Percentiles rank a stretch among this genome's conserved stretches.
phyloP scores from a whole-genome alignment of 306 rosid genomes.

The Gleditsia sinensis region DNA sequence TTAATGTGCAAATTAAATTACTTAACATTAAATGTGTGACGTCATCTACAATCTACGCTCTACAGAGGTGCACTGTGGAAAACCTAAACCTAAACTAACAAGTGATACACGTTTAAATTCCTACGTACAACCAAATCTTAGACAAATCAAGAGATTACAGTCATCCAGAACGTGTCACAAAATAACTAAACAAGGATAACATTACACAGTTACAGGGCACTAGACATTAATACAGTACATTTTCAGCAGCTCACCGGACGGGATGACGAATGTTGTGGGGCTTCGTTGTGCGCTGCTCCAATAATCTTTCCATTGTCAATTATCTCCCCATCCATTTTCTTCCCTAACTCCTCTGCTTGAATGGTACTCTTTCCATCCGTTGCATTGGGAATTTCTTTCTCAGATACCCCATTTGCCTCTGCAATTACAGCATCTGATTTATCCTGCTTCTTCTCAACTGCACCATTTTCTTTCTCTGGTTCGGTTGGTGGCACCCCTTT shows the following conservation, averaged over 20 bases:
- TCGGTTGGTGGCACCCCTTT: slow-evolving; percentile 31
- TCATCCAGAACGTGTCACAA: slow-evolving; percentile 36
- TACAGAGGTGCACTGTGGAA: slow-evolving; percentile 26
- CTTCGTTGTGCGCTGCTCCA: slow-evolving; percentile 32
- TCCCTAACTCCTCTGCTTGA: slow-evolving; percentile 31
- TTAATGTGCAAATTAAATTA: slow-evolving; percentile 3
- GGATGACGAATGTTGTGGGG: slow-evolving; percentile 25
- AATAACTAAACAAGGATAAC: slow-evolving; percentile 8
- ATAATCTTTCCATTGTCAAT: slow-evolving; percentile 49
- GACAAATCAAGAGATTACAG: slow-evolving; percentile 36
- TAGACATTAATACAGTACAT: slow-evolving; percentile 25
- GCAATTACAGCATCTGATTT: slow-evolving; percentile 22
- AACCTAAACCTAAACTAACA: slow-evolving; percentile 49
- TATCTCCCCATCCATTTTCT: slow-evolving; percentile 36
- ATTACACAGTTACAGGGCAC: slow-evolving; percentile 1
- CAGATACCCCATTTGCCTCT: slow-evolving; percentile 43
- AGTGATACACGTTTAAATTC: slow-evolving; percentile 18
- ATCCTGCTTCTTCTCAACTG: slow-evolving; percentile 31
- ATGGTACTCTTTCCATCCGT: slow-evolving; percentile 27
- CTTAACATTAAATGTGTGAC: slow-evolving; percentile 17
- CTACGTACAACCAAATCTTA: slow-evolving; percentile 41
- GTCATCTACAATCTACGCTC: slow-evolving; percentile 39
- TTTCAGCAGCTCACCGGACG: slow-evolving; percentile 46
- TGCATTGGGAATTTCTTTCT: slow-evolving; percentile 33
- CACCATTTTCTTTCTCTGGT: slow-evolving; percentile 40